Evolutionary conservation across 2,329 filamentous ascomycete genomes (phyloP), one percentile per base, ranked within the genome.

Genomic region (Dactylellina haptotyla): DNA sequence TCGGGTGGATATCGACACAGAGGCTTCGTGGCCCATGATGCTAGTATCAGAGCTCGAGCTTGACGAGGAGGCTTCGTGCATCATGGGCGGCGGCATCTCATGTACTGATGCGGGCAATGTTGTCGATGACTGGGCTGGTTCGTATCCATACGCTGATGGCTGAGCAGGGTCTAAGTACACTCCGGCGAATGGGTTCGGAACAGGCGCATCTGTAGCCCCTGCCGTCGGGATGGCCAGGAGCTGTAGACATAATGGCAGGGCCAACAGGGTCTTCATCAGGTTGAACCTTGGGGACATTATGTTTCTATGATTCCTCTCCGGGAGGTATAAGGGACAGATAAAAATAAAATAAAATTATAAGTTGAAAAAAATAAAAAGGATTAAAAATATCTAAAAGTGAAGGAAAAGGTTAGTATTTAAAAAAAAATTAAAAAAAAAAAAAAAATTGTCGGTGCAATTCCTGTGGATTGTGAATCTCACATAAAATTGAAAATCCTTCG

Each of bases 181-280:
- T 23, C 43, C 41, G 6, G 59, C 56, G 5, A 48, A 63, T n/a
- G 58, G 57, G 39, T 69, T 46, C 18, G 28, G 25, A 51, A 16
- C 54, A 23, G 41, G 26, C 1, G 69, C 46, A 5, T 10, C 8
- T 30, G 56, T 64, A 26, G 70, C 63, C 51, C 54, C 39, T 46
- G 23, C 48, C 25, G 37, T 53, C 34, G 64, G 70, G 63, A 67
- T 34, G 34, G 59, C 62, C 4, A 67, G 51, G 20, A 69, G 63
- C 50, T 66, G 63, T 32, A 74, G 46, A 39, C 62, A 66, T 37
- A 74, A 56, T 14, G 63, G 57, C 23, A 75, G 64, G 48, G 61
- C 61, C 46, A 73, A 20, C 14, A 73, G 54, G 37, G 69, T 54
- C 25, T 57, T 73, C n/a, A n/a, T n/a, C 34, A 66, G 32, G 43